Percentiles rank a stretch among this genome's conserved stretches.
Evolutionary conservation across 2,329 filamentous ascomycete species (phyloP).

Genomic region (Diaporthe citriasiana): DNA sequence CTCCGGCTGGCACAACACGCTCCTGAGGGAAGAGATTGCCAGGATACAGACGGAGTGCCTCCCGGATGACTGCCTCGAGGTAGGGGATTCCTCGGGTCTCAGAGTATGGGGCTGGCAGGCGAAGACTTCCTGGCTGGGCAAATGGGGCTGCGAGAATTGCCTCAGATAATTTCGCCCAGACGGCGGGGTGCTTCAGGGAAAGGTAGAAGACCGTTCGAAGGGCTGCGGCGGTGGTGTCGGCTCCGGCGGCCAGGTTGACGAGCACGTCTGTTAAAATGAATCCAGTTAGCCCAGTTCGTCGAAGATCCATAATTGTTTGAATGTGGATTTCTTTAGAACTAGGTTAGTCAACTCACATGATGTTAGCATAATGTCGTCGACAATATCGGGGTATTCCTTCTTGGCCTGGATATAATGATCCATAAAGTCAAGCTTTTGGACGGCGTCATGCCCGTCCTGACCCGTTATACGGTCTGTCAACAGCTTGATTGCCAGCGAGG

Average conservation of each 20-base stretch:
- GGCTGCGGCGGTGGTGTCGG: constrained; percentile 32
- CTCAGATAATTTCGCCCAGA: constrained; percentile 1
- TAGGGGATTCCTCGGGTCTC: constrained; percentile 43
- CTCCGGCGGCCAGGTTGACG: constrained; percentile 30
- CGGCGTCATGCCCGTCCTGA: constrained; percentile 47
- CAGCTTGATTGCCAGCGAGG: constrained; percentile 46
- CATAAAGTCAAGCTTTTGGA: constrained; percentile 51
- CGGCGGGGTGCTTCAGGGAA: neutral
- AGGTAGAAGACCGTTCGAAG: constrained; percentile 28
- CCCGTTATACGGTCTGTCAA: constrained; percentile 46
- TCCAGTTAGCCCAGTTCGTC: neutral
- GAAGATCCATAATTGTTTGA: fast-evolving
- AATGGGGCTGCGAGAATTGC: constrained; percentile 30
- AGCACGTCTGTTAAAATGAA: constrained; percentile 42
- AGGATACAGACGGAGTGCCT: constrained; percentile 63
- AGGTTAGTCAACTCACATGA: constrained; percentile 34
- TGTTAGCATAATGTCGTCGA: constrained; percentile 47
- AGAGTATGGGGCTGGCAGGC: constrained; percentile 17
- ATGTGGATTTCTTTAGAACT: neutral
- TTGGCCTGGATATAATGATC: constrained; percentile 55
- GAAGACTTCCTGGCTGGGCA: neutral
- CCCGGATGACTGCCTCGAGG: constrained; percentile 62
- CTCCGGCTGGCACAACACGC: constrained; percentile 59
- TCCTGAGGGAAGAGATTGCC: constrained; percentile 60
- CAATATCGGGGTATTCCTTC: constrained; percentile 49